These are phyloP conservation scores for Willaertia magna DNA, from an alignment of 208 protist genomes.

Conservation along the genomic window DNA sequence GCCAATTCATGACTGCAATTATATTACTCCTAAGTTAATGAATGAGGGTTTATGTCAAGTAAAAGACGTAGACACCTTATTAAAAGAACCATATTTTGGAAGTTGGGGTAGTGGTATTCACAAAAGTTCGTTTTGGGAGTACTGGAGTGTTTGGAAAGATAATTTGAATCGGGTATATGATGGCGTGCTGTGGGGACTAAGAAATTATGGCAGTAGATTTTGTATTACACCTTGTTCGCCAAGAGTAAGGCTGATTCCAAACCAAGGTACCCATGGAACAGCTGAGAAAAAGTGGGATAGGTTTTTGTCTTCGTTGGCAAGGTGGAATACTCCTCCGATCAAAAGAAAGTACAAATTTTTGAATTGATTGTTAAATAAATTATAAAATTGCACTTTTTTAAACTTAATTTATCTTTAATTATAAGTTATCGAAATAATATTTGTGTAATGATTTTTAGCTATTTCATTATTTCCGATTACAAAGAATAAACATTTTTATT, in stretches of 20 bases:
- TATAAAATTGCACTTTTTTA: no score
- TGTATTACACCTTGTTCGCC: background rate
- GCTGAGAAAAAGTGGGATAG: background rate
- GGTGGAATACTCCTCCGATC: no score
- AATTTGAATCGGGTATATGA: background rate
- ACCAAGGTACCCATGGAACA: background rate
- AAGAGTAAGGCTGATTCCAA: background rate
- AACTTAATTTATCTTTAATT: no score
- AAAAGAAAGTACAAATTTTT: no score
- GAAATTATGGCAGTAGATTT: background rate
- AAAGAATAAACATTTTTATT: no score
- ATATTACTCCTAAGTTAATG: background rate
- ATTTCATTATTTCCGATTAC: no score
- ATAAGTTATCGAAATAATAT: no score
- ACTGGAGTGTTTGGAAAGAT: background rate
- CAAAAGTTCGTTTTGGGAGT: background rate
- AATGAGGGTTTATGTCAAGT: background rate
- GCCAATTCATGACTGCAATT: background rate
- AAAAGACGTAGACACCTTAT: background rate
- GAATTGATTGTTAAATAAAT: no score
- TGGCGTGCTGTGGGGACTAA: background rate
- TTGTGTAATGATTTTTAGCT: no score
- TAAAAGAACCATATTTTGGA: background rate
- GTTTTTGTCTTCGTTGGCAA: background rate
- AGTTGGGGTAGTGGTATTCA: background rate